These are phyloP conservation scores for Ogataea parapolymorpha DNA, from an alignment of 805 yeast species.

Conservation along the genomic window DNA sequence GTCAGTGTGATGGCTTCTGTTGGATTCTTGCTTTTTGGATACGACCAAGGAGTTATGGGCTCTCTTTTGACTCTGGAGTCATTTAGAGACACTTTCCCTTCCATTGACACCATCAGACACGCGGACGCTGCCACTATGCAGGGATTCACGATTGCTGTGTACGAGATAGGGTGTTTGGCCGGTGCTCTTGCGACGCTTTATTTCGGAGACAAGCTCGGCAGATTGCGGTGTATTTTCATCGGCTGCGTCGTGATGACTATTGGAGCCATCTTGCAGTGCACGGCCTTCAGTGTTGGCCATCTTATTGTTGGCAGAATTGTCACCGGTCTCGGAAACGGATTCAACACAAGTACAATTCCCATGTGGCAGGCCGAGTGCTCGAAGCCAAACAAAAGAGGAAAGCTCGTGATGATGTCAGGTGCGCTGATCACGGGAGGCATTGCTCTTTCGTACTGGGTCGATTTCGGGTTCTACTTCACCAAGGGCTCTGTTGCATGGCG, in stretches of 20 bases:
- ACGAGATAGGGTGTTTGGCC: constrained; percentile 45
- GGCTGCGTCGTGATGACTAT: constrained; percentile 37
- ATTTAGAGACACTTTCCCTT: constrained; percentile 25
- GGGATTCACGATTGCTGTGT: constrained; percentile 48
- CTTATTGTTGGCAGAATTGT: constrained; percentile 34
- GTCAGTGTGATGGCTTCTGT: constrained; percentile 25
- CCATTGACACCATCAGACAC: constrained; percentile 20
- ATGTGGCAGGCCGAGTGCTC: constrained; percentile 37
- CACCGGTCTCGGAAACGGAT: constrained; percentile 37
- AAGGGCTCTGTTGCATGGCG: constrained; percentile 30
- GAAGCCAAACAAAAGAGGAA: constrained; percentile 31
- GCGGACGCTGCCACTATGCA: constrained; percentile 36
- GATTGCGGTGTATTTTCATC: constrained; percentile 36
- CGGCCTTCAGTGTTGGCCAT: constrained; percentile 23
- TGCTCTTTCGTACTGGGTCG: constrained; percentile 36
- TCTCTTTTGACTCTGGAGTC: constrained; percentile 24
- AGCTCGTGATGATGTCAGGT: constrained; percentile 30
- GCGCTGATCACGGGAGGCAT: constrained; percentile 29
- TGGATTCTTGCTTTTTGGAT: constrained; percentile 45
- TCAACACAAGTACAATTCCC: constrained; percentile 34
- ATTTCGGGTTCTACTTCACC: constrained; percentile 35
- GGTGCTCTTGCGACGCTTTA: constrained; percentile 43
- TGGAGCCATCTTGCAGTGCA: constrained; percentile 27
- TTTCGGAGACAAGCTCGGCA: constrained; percentile 41
- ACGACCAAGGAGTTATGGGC: constrained; percentile 53